Conservation (phyloP, 345 rosid species). For the Boechera stricta region DNA sequence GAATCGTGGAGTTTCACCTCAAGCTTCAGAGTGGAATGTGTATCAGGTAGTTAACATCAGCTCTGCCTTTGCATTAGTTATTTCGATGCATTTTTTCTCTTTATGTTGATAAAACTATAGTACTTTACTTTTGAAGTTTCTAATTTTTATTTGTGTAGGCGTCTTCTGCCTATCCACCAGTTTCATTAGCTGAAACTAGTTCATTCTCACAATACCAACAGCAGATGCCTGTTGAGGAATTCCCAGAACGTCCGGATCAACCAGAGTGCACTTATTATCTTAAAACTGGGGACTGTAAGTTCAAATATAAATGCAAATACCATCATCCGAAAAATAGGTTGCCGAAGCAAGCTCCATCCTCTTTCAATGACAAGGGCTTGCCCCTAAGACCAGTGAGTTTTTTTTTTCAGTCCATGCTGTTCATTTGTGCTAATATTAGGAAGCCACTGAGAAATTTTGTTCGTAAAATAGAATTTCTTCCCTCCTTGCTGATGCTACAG, state of each 20-base stretch:
- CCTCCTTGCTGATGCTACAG: conserved; percentile 23
- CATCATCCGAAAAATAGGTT: conserved; percentile 81
- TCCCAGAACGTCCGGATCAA: conserved; percentile 94
- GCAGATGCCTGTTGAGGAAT: conserved; percentile 66
- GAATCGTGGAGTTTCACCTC: conserved; percentile 65
- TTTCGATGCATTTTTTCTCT: not conserved
- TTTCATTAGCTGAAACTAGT: conserved; percentile 52
- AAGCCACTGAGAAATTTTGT: conserved; percentile 10
- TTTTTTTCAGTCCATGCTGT: conserved; percentile 2
- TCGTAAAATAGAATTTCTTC: not conserved
- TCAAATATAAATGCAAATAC: conserved; percentile 85
- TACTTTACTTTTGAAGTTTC: conserved; percentile 11
- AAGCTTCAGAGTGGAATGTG: conserved; percentile 81
- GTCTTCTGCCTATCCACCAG: conserved; percentile 65
- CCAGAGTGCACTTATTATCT: conserved; percentile 85
- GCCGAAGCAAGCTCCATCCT: conserved; percentile 58
- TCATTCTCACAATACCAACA: conserved; percentile 61
- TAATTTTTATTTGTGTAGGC: conserved; percentile 58
- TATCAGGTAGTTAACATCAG: conserved; percentile 69
- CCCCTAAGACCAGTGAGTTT: conserved; percentile 96
- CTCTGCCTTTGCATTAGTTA: conserved; percentile 20
- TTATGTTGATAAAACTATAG: conserved; percentile 22
- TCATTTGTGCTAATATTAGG: conserved; percentile 6
- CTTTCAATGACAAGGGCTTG: conserved; percentile 88
- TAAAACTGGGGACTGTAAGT: conserved; percentile 96